Evolutionary conservation across 2,329 filamentous ascomycete genomes (phyloP).

Genomic region (Pseudogymnoascus sp.): DNA sequence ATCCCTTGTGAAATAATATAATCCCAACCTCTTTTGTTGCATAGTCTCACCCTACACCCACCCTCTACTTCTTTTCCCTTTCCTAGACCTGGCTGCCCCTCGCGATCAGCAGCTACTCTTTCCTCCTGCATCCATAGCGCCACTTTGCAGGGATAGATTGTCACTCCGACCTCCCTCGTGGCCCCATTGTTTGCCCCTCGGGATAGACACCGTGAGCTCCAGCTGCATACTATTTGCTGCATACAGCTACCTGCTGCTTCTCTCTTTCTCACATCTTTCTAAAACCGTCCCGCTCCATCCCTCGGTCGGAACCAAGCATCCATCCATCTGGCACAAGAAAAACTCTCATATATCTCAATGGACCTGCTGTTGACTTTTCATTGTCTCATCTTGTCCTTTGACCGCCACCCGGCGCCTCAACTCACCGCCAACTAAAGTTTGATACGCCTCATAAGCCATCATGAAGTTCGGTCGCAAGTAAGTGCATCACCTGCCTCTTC

Average conservation of each 20-base stretch:
- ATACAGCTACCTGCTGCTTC: neutral
- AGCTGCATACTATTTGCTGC: neutral
- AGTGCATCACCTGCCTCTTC: slow-evolving; percentile 21
- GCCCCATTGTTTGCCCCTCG: neutral
- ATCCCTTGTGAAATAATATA: neutral
- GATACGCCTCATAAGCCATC: slow-evolving; percentile 15
- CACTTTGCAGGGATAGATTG: slow-evolving; percentile 3
- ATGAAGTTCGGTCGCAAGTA: slow-evolving; percentile 61
- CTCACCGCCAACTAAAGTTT: neutral
- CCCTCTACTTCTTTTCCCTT: neutral
- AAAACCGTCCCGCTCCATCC: neutral
- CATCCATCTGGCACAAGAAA: neutral
- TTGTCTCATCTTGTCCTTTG: neutral
- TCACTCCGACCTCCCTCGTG: neutral
- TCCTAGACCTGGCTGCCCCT: too few species aligned
- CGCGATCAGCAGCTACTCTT: neutral
- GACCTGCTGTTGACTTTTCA: neutral
- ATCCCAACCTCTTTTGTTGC: neutral
- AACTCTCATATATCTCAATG: slow-evolving; percentile 4
- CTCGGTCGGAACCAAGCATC: neutral
- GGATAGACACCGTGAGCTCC: neutral
- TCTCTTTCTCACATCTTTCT: neutral
- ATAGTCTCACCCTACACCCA: neutral
- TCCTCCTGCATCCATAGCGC: slow-evolving; percentile 2
- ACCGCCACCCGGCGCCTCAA: slow-evolving; percentile 1